Conservation (phyloP, 2,329 filamentous ascomycete species). For the Penicillium sp. region DNA sequence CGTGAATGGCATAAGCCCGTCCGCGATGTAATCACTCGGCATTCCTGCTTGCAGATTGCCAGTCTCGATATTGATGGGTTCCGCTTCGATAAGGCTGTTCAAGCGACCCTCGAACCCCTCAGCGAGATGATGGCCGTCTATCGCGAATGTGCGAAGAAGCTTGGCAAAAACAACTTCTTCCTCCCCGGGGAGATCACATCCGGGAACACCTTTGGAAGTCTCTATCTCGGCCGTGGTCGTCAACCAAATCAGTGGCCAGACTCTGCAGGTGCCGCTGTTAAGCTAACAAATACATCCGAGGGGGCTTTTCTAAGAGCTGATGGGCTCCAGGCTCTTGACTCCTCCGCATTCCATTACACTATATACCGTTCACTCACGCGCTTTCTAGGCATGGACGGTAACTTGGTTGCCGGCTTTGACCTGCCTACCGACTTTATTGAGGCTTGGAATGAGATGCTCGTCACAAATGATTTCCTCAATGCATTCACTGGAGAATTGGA, state of each 20-base stretch:
- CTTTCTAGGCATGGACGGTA: conserved; percentile 61
- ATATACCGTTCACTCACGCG: conserved; percentile 61
- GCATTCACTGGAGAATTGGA: conserved; percentile 62
- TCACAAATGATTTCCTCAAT: conserved; percentile 62
- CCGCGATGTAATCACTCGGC: conserved; percentile 57
- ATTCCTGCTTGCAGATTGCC: conserved; percentile 63
- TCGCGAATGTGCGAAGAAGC: conserved; percentile 56
- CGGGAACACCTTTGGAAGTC: conserved; percentile 60
- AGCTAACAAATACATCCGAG: conserved; percentile 45
- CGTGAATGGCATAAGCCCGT: conserved; percentile 64
- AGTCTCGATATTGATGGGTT: conserved; percentile 66
- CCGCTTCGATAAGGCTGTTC: conserved; percentile 66
- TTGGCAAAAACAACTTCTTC: conserved; percentile 65
- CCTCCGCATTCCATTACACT: conserved; percentile 63
- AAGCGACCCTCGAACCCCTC: conserved; percentile 62
- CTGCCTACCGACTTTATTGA: conserved; percentile 55
- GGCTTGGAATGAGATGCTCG: conserved; percentile 58
- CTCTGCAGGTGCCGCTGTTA: conserved; percentile 51
- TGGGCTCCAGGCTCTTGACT: conserved; percentile 57
- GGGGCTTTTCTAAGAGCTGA: conserved; percentile 54
- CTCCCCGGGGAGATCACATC: conserved; percentile 64
- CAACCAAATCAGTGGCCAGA: conserved; percentile 55
- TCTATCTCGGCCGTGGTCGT: conserved; percentile 63
- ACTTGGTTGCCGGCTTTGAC: conserved; percentile 55
- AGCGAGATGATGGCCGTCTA: conserved; percentile 59